Base-by-base conservation (phyloP, 345 rosid genomes). In the Citrus mangshanensis region DNA sequence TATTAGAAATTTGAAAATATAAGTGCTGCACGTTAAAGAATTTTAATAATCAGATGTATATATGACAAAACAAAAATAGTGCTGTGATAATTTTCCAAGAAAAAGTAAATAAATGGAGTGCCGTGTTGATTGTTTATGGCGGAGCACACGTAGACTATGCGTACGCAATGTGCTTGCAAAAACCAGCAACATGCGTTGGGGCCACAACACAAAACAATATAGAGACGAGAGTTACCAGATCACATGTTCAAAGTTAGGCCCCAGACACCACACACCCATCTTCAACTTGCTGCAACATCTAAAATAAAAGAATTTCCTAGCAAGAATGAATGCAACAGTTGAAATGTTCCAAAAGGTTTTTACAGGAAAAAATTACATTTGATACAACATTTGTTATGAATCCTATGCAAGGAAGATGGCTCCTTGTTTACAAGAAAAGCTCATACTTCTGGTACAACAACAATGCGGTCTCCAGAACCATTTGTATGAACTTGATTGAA, bases 1-100 rank as follows among this genome's bases (percentile, higher is more conserved):
- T 3, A 46, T 13, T 3, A 46, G 4, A 4, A 46, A 46, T 12
- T 46, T 13, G 18, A 46, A 0, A 46, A 46, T 3, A 13, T 46
- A 46, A 46, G 5, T 1, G 18, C 5, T 12, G 1, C 16, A 46
- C 4, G 0, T 12, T 42, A 42, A 42, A 42, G 3, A 0, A 0
- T 13, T 46, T 46, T 46, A 3, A 1, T 3, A 46, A 10, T 13
- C 0, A 46, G 0, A 1, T 13, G 0, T 13, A 3, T 0, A 3
- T 1, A 12, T 4, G 13, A 13, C 18, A 46, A 42, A 42, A 13
- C 4, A 46, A 4, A 46, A 0, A 46, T 13, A 1, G 4, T 3
- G 1, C 0, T 2, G 4, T 0, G 16, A 1, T 46, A 10, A 12
- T 46, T 46, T 42, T 2, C 0, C 49, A 42, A 42, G 49, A 34